phyloP scores from a whole-genome alignment of 352 stramenopile species.

The Phytophthora sp. region DNA sequence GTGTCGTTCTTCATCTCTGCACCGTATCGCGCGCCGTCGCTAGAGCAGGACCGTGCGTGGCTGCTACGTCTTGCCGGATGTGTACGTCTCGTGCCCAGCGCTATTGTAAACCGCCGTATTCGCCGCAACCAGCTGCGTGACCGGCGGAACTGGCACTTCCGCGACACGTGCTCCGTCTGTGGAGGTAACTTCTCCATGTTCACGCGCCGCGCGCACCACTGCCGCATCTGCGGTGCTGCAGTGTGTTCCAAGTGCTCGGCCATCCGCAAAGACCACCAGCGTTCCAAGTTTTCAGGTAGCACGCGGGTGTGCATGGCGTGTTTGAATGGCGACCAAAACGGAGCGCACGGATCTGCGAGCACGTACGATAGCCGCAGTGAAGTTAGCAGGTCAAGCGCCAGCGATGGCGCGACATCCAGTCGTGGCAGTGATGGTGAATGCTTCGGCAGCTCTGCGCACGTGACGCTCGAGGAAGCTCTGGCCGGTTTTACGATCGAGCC shows the following conservation, averaged over 20 bases:
- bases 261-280: constrained; percentile 53
- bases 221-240: constrained; percentile 69
- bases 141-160: constrained; percentile 60
- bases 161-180: constrained; percentile 72
- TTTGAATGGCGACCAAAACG: constrained; percentile 64
- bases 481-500: constrained; percentile 52
- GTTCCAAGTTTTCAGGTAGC: constrained; percentile 41
- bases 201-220: constrained; percentile 79
- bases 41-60: constrained; percentile 60
- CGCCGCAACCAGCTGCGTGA: constrained; percentile 65
- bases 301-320: constrained; percentile 77
- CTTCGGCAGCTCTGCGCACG: constrained; percentile 41
- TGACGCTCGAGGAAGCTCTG: constrained; percentile 47
- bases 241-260: constrained; percentile 83
- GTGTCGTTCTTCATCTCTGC: constrained; percentile 80
- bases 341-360: constrained; percentile 32
- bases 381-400: constrained; percentile 32
- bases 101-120: constrained; percentile 78
- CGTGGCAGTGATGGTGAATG: constrained; percentile 41
- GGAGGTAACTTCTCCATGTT: constrained; percentile 68
- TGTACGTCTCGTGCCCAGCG: constrained; percentile 64
- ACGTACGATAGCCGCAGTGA: constrained; percentile 34
- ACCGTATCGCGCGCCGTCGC: constrained; percentile 41
- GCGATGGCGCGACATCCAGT: constrained; percentile 32
- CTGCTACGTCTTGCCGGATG: constrained; percentile 61